A percentile compares a stretch with the other conserved stretches of the same genome.
Evolutionary conservation across 352 stramenopile species (phyloP).

Genomic region (Pythium pyrilobum): DNA sequence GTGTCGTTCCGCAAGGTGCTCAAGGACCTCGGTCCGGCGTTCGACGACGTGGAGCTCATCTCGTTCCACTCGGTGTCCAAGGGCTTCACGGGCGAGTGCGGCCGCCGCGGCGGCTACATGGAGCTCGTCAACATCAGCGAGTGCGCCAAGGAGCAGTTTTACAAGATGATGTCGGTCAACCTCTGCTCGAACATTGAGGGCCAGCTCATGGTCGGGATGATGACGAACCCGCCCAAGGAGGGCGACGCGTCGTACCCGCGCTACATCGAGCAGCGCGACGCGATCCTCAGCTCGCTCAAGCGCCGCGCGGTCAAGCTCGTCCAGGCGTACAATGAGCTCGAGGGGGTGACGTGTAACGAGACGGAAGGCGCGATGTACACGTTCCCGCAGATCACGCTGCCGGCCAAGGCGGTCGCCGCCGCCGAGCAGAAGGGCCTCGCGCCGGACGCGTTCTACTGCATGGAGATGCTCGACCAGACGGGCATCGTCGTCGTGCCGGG

Average conservation of each 20-base stretch:
- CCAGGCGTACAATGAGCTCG: conserved; percentile 93
- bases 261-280: conserved; percentile 89
- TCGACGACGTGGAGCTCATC: conserved; percentile 94
- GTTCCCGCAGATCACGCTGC: conserved; percentile 94
- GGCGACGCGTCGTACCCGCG: conserved; percentile 88
- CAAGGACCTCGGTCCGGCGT: conserved; percentile 78
- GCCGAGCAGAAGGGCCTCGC: conserved; percentile 69
- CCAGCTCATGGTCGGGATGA: conserved; percentile 97
- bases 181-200: conserved; percentile 97
- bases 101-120: conserved; percentile 95
- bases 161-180: conserved; percentile 97
- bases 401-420: conserved; percentile 78
- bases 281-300: conserved; percentile 93
- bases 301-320: conserved; percentile 91
- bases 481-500: conserved; percentile 98
- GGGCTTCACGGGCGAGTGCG: conserved; percentile 98
- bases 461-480: conserved; percentile 94
- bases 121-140: conserved; percentile 94
- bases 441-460: conserved; percentile 96
- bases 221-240: conserved; percentile 93
- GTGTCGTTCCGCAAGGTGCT: conserved; percentile 94
- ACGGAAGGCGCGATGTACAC: conserved; percentile 98
- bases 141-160: conserved; percentile 94
- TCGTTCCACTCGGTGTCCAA: conserved; percentile 99
- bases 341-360: conserved; percentile 96